Base-by-base conservation (phyloP, 1,284 basidiomycete genomes). In the Rugosomyces carneus region DNA sequence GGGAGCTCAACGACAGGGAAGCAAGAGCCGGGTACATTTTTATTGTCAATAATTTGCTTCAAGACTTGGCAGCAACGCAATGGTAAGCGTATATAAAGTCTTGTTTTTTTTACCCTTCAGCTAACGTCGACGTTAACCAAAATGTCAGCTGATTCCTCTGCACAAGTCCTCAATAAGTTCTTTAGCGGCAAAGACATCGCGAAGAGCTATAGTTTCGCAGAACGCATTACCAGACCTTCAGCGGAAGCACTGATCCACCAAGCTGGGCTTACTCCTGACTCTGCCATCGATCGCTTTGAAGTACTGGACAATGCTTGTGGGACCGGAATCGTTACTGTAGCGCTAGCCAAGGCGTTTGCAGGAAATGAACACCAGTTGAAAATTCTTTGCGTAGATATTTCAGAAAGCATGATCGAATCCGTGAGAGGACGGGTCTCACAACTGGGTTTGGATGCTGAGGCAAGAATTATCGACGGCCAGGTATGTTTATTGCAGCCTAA, bases 221-320 rank as follows among this genome's bases (percentile, higher is more conserved):
- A 43, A 16, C 42, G 42, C 34, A 23, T 20, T 13, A 43, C 42
- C 10, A n/a, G 34, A 18, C 42, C 34, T 16, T 32, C 42, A 7
- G 42, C 42, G 15, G 7, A 18, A n/a, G 34, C 34, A 9, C 15
- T 43, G 20, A 23, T 43, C 34, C 42, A 6, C 8, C 42, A 43
- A 10, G 42, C 42, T 23, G 34, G 32, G 26, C 18, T 43, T 19
- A 32, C 7, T 11, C 11, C 42, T 10, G n/a, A 16, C 6, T 11
- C 13, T 13, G 21, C 21, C 2, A n/a, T 9, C 31, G 7, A 23
- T 23, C 3, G 19, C n/a, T 24, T 36, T 20, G 34, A 37, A 20
- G 23, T 43, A 3, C 21, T 43, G n/a, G 42, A 43, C 18, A 43
- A 43, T 20, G 42, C 42, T 10, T 43, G 42, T 26, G 42, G 42